Evolutionary conservation across 192 early-diverging fungal genomes (phyloP).

Genomic region (Chytriomyces hyalinus): DNA sequence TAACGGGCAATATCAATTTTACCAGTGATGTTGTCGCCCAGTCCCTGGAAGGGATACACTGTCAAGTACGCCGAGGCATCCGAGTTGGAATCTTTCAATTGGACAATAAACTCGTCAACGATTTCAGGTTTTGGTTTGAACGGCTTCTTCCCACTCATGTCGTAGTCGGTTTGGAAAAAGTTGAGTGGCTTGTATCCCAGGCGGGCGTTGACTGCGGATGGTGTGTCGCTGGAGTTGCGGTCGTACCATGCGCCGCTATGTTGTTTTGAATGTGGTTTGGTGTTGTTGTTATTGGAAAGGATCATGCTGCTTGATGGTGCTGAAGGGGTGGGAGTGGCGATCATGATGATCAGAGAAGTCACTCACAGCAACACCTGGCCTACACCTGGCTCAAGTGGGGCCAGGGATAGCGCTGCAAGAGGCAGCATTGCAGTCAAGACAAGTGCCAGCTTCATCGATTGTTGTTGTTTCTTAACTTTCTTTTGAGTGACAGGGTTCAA

Average conservation of each 20-base stretch:
- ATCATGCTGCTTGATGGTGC: no score
- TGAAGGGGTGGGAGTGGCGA: no score
- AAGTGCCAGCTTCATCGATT: no score
- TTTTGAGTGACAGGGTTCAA: no score
- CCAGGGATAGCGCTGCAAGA: no score
- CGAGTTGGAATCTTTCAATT: background rate
- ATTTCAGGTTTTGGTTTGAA: background rate
- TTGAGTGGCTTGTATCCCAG: slow-evolving; percentile 20
- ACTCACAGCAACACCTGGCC: no score
- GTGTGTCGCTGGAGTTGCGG: slow-evolving; percentile 10
- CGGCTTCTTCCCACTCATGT: slow-evolving; percentile 3
- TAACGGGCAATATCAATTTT: background rate
- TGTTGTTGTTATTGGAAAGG: no score
- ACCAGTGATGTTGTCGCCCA: slow-evolving; percentile 8
- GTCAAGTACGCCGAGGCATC: slow-evolving; percentile 12
- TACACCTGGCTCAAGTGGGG: no score
- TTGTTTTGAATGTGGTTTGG: background rate
- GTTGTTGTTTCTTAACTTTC: no score
- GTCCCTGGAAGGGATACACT: slow-evolving; percentile 20
- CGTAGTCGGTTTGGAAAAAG: slow-evolving; percentile 40
- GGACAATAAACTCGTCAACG: background rate
- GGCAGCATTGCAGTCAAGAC: no score
- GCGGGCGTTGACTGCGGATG: slow-evolving; percentile 12
- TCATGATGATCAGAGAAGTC: no score
- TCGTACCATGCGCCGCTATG: slow-evolving; percentile 32